Evolutionary conservation across 108 stramenopile species (phyloP).

Genomic region (Fragilaria crotonensis): DNA sequence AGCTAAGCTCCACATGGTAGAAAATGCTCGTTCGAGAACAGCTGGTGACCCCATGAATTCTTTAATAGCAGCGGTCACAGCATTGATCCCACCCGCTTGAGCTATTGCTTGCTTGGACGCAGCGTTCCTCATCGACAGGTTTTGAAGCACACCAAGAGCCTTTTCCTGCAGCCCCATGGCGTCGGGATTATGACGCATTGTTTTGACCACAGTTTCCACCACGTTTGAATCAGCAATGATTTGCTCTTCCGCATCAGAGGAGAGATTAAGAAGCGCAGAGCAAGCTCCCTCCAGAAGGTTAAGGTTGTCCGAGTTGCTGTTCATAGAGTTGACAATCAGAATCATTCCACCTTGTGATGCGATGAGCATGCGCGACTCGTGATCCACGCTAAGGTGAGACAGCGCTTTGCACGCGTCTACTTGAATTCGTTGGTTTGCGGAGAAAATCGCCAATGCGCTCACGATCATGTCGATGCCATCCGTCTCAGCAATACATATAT

Average conservation of each 20-base stretch:
- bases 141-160: slow-evolving; percentile 31
- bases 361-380: slow-evolving; percentile 30
- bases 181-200: slow-evolving; percentile 12
- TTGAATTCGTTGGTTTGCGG: slow-evolving; percentile 13
- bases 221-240: slow-evolving; percentile 15
- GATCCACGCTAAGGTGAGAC: slow-evolving; percentile 32
- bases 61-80: slow-evolving; percentile 16
- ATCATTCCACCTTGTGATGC: slow-evolving; percentile 29
- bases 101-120: slow-evolving; percentile 25
- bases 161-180: slow-evolving; percentile 20
- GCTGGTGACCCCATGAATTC: slow-evolving; percentile 27
- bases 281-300: slow-evolving; percentile 16
- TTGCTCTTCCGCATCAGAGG: slow-evolving; percentile 27
- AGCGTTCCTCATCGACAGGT: slow-evolving; percentile 26
- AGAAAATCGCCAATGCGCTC: slow-evolving; percentile 25
- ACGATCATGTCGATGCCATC: slow-evolving; percentile 40
- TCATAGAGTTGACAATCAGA: slow-evolving; percentile 28
- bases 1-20: slow-evolving; percentile 34
- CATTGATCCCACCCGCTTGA: slow-evolving; percentile 21
- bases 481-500: slow-evolving; percentile 33
- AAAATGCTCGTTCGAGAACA: slow-evolving; percentile 31
- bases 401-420: slow-evolving; percentile 20
- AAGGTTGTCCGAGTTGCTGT: slow-evolving; percentile 7
- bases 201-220: slow-evolving; percentile 18
- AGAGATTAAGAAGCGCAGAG: slow-evolving; percentile 24